phyloP scores from a whole-genome alignment of 768 basidiomycete genomes.

The Pseudohyphozyma bogoriensis region DNA sequence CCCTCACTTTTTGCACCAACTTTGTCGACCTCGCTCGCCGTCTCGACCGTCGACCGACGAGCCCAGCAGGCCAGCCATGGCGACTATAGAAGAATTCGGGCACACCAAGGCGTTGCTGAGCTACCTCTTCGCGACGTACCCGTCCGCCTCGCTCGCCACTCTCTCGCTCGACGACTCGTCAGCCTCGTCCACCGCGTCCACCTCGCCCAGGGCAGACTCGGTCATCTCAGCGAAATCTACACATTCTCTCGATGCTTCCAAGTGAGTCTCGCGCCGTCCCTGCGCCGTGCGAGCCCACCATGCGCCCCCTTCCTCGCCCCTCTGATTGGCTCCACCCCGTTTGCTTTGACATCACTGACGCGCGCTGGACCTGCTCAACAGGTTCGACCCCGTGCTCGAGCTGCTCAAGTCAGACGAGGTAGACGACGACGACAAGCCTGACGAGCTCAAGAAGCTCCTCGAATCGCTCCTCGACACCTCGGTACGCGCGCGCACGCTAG shows the following conservation, averaged over 20 bases:
- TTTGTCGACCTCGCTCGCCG: too few species aligned
- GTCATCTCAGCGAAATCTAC: slow-evolving; percentile 7
- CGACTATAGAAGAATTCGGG: too few species aligned
- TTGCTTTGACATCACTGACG: not conserved
- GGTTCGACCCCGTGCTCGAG: slow-evolving; percentile 5
- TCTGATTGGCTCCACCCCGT: too few species aligned
- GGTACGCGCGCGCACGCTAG: not conserved
- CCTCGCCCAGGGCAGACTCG: slow-evolving; percentile 1
- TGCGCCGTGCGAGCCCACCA: not conserved
- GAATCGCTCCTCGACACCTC: slow-evolving; percentile 6
- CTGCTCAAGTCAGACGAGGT: slow-evolving; percentile 15
- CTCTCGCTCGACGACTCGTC: slow-evolving; percentile 21
- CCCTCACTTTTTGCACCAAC: too few species aligned
- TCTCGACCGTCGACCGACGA: too few species aligned
- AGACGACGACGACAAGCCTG: slow-evolving; percentile 29
- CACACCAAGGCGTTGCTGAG: slow-evolving; percentile 19
- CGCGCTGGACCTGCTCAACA: not conserved
- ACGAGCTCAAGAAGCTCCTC: slow-evolving; percentile 21
- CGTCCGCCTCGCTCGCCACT: slow-evolving; percentile 7
- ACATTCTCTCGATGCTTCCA: too few species aligned
- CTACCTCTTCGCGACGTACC: slow-evolving; percentile 19
- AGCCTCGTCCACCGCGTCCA: slow-evolving; percentile 1
- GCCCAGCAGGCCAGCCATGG: too few species aligned
- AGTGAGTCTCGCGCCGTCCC: not conserved
- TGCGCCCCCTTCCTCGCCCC: not conserved